A percentile compares a stretch with the other conserved stretches of the same genome.
phyloP scores from a whole-genome alignment of 805 yeast genomes.

The Yarrowia divulgata region DNA sequence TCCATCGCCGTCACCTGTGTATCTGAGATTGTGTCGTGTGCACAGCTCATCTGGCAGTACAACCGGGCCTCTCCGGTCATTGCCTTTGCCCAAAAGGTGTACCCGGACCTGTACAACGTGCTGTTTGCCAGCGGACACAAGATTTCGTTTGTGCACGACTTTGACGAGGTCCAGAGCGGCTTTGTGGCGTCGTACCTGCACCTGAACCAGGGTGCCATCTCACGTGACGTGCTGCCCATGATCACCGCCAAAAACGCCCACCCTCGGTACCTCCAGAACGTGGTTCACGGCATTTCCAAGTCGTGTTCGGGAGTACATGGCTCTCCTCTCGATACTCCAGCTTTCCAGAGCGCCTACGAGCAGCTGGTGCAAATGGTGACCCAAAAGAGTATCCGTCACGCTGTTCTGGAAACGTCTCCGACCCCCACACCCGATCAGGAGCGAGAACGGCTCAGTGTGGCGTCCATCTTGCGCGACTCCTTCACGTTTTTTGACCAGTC shows the following conservation, averaged over 20 bases:
- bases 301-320: constrained; percentile 28
- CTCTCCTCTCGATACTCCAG: constrained; percentile 18
- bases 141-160: constrained; percentile 15
- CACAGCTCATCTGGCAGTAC: constrained; percentile 36
- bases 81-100: constrained; percentile 26
- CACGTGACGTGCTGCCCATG: constrained; percentile 13
- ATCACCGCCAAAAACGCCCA: constrained; percentile 25
- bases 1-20: constrained; percentile 25
- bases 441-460: constrained; percentile 1
- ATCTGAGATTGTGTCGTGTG: constrained; percentile 34
- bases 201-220: constrained; percentile 19
- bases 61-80: constrained; percentile 12
- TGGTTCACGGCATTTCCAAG: constrained; percentile 23
- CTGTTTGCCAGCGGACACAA: constrained; percentile 29
- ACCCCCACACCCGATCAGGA: constrained; percentile 29
- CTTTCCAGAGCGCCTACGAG: constrained; percentile 16
- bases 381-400: constrained; percentile 10
- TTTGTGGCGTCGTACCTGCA: constrained; percentile 30
- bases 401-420: constrained; percentile 5
- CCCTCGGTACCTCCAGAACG: constrained; percentile 22
- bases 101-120: constrained; percentile 24
- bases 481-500: constrained; percentile 43
- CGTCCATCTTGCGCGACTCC: constrained; percentile 21
- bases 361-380: constrained; percentile 31
- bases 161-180: constrained; percentile 24